phyloP scores from a whole-genome alignment of 345 rosid genomes.

The Melastoma malabathricum region DNA sequence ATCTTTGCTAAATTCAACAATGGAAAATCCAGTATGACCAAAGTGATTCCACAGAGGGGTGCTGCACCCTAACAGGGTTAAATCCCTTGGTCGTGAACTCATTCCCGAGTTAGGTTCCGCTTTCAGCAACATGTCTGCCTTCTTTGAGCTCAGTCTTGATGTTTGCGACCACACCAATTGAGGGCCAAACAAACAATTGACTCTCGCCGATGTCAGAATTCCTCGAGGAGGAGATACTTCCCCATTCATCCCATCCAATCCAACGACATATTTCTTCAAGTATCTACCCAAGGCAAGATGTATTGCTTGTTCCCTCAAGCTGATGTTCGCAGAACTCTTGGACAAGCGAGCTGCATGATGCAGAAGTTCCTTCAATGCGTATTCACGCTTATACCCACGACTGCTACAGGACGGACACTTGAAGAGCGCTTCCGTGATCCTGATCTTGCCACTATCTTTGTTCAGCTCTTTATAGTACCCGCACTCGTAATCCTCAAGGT shows the following conservation, averaged over 20 bases:
- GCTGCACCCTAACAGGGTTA: slow-evolving; percentile 45
- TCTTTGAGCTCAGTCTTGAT: slow-evolving; percentile 21
- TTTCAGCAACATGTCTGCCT: slow-evolving; percentile 39
- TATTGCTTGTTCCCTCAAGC: slow-evolving; percentile 23
- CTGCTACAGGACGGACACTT: slow-evolving; percentile 39
- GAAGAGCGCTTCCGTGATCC: slow-evolving; percentile 19
- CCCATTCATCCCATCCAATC: slow-evolving; percentile 7
- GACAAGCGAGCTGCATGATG: slow-evolving; percentile 25
- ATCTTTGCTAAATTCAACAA: slow-evolving; percentile 47
- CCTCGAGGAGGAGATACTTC: not conserved
- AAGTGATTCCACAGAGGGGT: slow-evolving; percentile 37
- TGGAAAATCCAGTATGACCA: slow-evolving; percentile 56
- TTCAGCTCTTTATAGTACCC: slow-evolving; percentile 30
- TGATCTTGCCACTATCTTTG: slow-evolving; percentile 17
- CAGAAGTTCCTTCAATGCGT: slow-evolving; percentile 23
- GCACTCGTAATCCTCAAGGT: slow-evolving; percentile 31
- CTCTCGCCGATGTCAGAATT: slow-evolving; percentile 2
- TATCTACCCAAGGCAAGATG: slow-evolving; percentile 42
- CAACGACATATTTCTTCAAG: slow-evolving; percentile 20
- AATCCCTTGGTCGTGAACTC: slow-evolving; percentile 41
- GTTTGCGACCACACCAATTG: slow-evolving; percentile 58
- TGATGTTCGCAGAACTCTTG: slow-evolving; percentile 11
- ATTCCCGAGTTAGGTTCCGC: slow-evolving; percentile 40
- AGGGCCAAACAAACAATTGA: slow-evolving; percentile 43
- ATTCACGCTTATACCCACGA: slow-evolving; percentile 17